Evolutionary conservation across 108 stramenopile species (phyloP).

Genomic region (Cyclostephanos tholiformis): DNA sequence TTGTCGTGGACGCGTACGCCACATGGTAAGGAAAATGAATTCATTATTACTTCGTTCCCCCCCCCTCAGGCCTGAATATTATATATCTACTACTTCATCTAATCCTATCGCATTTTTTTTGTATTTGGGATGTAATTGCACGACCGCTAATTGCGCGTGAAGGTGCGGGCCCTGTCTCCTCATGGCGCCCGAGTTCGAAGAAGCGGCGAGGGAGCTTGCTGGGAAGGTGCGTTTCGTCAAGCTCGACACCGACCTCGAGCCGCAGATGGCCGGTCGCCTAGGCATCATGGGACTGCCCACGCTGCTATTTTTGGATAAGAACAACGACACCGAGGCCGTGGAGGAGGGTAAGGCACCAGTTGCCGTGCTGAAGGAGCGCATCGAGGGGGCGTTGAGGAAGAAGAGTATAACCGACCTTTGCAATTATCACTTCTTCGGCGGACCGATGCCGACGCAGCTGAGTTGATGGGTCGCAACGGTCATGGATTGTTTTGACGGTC

Average conservation of each 20-base stretch:
- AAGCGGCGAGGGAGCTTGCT: conserved; percentile 68
- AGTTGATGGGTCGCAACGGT: conserved; percentile 13
- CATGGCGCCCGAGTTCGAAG: conserved; percentile 86
- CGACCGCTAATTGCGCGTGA: neutral
- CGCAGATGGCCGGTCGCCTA: conserved; percentile 73
- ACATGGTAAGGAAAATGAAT: conserved; percentile 60
- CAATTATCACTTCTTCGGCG: conserved; percentile 78
- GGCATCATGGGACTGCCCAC: conserved; percentile 85
- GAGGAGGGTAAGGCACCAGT: conserved; percentile 53
- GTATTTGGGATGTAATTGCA: neutral
- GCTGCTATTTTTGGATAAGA: conserved; percentile 77
- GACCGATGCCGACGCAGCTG: conserved; percentile 61
- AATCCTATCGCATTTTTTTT: neutral
- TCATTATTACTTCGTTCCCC: neutral
- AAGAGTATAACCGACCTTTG: conserved; percentile 67
- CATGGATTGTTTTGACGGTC: too few relatives aligned
- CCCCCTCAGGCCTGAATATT: too few relatives aligned
- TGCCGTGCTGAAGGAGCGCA: conserved; percentile 78
- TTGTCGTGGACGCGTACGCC: conserved; percentile 86
- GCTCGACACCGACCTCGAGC: conserved; percentile 79
- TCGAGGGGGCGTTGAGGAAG: conserved; percentile 82
- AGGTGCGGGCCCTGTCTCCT: conserved; percentile 83
- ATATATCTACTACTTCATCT: too few relatives aligned
- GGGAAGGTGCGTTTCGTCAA: conserved; percentile 84
- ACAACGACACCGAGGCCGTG: conserved; percentile 56